phyloP scores from a whole-genome alignment of 2,329 filamentous ascomycete genomes.

The Monosporascus sp. region DNA sequence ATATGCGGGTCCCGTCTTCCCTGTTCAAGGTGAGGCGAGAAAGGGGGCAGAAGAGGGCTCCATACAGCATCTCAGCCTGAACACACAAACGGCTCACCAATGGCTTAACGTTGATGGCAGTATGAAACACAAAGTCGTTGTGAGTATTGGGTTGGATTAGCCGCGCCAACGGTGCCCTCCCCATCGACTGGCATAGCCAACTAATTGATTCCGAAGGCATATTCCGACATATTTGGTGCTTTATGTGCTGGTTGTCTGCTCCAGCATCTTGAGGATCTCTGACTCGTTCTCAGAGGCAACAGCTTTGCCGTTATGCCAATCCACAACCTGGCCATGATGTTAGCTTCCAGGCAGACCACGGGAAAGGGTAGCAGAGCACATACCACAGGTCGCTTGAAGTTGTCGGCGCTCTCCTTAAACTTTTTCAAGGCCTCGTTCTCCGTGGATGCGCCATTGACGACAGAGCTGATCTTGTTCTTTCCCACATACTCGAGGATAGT shows the following conservation, averaged over 20 bases:
- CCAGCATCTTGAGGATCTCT: constrained; percentile 79
- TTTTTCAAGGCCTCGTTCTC: constrained; percentile 74
- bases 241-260: constrained; percentile 40
- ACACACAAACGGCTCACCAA: too few relatives aligned
- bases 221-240: background rate
- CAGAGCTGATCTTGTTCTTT: constrained; percentile 46
- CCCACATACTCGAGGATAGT: constrained; percentile 83
- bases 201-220: background rate
- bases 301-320: constrained; percentile 89
- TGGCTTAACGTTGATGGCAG: too few relatives aligned
- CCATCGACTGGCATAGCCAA: background rate
- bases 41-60: too few relatives aligned
- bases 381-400: constrained; percentile 74
- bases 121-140: background rate
- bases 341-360: constrained; percentile 11
- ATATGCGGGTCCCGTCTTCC: background rate
- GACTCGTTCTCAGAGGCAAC: constrained; percentile 76
- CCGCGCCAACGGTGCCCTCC: background rate
- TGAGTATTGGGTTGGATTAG: background rate
- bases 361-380: constrained; percentile 28
- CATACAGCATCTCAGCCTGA: too few relatives aligned
- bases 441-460: constrained; percentile 70
- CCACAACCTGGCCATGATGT: constrained; percentile 54
- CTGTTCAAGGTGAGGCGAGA: background rate
- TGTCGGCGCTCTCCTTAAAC: constrained; percentile 64